Percentiles rank a stretch among this genome's conserved stretches.
Evolutionary conservation across 2,329 filamentous ascomycete genomes (phyloP).

Genomic region (Ceratocystis diversiconidia): DNA sequence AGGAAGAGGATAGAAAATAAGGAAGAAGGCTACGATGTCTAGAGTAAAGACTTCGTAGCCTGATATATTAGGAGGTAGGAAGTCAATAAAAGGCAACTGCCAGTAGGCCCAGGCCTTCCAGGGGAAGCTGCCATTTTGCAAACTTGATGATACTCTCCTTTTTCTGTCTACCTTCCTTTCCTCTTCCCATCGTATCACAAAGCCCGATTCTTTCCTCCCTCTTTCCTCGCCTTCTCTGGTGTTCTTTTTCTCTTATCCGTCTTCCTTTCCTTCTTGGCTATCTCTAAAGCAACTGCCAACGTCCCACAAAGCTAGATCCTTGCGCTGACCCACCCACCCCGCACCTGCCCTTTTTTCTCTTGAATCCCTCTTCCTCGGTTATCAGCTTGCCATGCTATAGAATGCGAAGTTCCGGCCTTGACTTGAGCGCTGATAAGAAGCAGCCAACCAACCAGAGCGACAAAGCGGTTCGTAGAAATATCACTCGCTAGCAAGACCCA

Average conservation of each 20-base stretch:
- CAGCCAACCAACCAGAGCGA: not conserved
- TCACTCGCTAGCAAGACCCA: too few species aligned
- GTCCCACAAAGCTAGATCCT: not conserved
- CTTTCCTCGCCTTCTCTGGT: not conserved
- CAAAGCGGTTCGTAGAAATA: too few species aligned
- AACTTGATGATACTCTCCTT: too few species aligned
- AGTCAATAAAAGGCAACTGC: not conserved
- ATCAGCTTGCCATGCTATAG: too few species aligned
- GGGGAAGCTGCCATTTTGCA: too few species aligned
- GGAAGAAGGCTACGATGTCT: not conserved
- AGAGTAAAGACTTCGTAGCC: not conserved
- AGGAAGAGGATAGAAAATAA: not conserved
- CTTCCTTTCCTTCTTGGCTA: slow-evolving; percentile 3
- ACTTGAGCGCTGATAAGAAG: slow-evolving; percentile 2
- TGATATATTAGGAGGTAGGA: not conserved
- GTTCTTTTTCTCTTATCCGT: not conserved
- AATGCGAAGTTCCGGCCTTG: not conserved
- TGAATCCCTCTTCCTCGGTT: too few species aligned
- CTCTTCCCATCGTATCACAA: not conserved
- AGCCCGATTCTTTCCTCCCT: not conserved
- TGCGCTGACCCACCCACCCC: not conserved
- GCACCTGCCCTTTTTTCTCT: not conserved
- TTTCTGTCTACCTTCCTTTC: not conserved
- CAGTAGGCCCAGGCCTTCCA: not conserved
- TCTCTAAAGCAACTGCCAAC: not conserved